phyloP scores from a whole-genome alignment of 2,329 filamentous ascomycete genomes.

The Cladobotryum protrusum region DNA sequence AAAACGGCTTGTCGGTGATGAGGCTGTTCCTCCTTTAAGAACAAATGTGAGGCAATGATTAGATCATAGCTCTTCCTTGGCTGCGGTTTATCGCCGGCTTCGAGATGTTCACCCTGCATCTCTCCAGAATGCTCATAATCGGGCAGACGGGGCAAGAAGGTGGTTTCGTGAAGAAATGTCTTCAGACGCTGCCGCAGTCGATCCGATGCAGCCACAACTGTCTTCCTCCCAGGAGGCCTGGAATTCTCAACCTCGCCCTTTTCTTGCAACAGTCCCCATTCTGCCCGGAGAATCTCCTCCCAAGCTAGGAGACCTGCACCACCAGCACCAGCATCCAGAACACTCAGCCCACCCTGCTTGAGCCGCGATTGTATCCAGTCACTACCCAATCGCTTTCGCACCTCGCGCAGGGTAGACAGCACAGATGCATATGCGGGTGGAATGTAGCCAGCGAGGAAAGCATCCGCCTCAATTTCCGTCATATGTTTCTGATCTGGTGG shows the following conservation, averaged over 20 bases:
- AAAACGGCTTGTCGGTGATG: conserved; percentile 72
- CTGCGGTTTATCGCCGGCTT: conserved; percentile 48
- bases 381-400: conserved; percentile 64
- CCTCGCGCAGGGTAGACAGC: conserved; percentile 63
- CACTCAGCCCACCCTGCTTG: conserved; percentile 50
- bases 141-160: conserved; percentile 85
- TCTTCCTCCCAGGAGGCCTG: conserved; percentile 63
- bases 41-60: conserved; percentile 79
- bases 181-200: conserved; percentile 69
- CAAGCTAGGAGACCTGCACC: conserved; percentile 70
- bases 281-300: conserved; percentile 70
- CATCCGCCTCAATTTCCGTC: conserved; percentile 69
- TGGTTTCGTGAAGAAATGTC: conserved; percentile 76
- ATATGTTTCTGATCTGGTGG: conserved; percentile 59
- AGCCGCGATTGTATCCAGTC: conserved; percentile 64
- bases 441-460: conserved; percentile 62
- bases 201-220: conserved; percentile 72
- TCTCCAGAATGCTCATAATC: conserved; percentile 68
- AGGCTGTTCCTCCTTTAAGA: conserved; percentile 70
- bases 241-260: conserved; percentile 36
- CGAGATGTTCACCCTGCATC: conserved; percentile 51
- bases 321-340: conserved; percentile 69
- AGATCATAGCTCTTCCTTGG: conserved; percentile 78
- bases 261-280: conserved; percentile 67
- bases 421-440: conserved; percentile 65